Conservation (phyloP, 1,139 yeast genomes). For the Taphrina flavorubra region DNA sequence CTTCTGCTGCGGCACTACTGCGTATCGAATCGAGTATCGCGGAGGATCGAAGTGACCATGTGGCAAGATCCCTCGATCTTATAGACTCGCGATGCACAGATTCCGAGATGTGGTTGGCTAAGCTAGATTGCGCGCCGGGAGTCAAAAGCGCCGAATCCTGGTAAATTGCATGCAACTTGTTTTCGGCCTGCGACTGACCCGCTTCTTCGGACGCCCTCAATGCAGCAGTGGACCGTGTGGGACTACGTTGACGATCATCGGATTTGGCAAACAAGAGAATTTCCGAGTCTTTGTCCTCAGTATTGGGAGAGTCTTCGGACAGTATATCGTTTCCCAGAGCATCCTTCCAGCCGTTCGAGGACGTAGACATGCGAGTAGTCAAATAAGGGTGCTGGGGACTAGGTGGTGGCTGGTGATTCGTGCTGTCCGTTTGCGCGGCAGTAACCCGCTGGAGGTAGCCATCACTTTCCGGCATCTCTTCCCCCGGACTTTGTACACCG, state of each 20-base stretch:
- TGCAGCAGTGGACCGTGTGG: background rate
- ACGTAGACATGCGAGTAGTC: background rate
- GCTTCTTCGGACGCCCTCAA: background rate
- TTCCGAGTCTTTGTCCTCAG: constrained; percentile 26
- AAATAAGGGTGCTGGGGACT: background rate
- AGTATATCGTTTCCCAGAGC: constrained; percentile 12
- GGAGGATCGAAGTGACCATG: constrained; percentile 3
- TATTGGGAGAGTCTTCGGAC: constrained; percentile 7
- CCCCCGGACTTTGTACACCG: constrained; percentile 5
- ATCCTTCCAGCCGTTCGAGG: constrained; percentile 19
- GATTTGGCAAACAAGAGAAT: constrained; percentile 35
- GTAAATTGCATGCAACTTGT: background rate
- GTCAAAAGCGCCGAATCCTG: background rate
- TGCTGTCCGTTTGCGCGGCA: background rate
- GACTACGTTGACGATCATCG: background rate
- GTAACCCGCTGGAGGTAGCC: background rate
- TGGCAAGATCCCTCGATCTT: constrained; percentile 7
- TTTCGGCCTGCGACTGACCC: background rate
- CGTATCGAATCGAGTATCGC: constrained; percentile 4
- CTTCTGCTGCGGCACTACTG: background rate
- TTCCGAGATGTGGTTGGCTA: constrained; percentile 7
- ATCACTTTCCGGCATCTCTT: background rate
- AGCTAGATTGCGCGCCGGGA: background rate
- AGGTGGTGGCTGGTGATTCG: background rate
- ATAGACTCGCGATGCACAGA: constrained; percentile 5